Conservation (phyloP, 768 basidiomycete genomes). For the Pulveroboletus sp. region DNA sequence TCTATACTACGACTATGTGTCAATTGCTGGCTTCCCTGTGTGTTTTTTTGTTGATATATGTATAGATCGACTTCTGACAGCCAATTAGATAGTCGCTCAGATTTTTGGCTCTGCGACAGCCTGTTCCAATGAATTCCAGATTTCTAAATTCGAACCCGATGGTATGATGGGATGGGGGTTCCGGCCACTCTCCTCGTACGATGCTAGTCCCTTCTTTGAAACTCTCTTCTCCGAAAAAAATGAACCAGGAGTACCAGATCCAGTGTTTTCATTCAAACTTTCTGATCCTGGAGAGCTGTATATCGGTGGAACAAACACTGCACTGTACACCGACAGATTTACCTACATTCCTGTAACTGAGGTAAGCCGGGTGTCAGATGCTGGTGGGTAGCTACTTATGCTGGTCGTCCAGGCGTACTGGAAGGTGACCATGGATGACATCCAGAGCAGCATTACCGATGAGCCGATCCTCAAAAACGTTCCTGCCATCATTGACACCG, state of each 20-base stretch:
- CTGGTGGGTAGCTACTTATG: background rate
- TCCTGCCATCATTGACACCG: too few species aligned
- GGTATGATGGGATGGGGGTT: constrained; percentile 39
- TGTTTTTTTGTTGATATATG: background rate
- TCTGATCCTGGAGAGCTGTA: constrained; percentile 41
- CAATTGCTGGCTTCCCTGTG: constrained; percentile 9
- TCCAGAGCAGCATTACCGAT: too few species aligned
- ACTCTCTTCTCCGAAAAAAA: too few species aligned
- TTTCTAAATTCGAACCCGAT: constrained; percentile 8
- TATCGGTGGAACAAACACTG: constrained; percentile 46
- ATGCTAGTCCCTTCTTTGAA: constrained; percentile 36
- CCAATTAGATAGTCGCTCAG: constrained; percentile 1
- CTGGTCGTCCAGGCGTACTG: background rate
- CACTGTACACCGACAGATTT: constrained; percentile 45
- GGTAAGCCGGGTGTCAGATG: background rate
- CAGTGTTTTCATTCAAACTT: constrained; percentile 49
- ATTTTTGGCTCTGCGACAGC: constrained; percentile 6
- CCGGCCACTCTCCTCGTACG: constrained; percentile 34
- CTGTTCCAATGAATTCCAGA: background rate
- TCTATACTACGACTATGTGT: constrained; percentile 5
- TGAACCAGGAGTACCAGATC: constrained; percentile 28
- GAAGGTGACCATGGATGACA: background rate
- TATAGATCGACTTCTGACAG: too few species aligned
- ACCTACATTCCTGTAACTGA: constrained; percentile 20
- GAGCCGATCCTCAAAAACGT: too few species aligned